Evolutionary conservation across 148 eudicot genomes (phyloP).

Genomic region (Hydrangea macrophylla): DNA sequence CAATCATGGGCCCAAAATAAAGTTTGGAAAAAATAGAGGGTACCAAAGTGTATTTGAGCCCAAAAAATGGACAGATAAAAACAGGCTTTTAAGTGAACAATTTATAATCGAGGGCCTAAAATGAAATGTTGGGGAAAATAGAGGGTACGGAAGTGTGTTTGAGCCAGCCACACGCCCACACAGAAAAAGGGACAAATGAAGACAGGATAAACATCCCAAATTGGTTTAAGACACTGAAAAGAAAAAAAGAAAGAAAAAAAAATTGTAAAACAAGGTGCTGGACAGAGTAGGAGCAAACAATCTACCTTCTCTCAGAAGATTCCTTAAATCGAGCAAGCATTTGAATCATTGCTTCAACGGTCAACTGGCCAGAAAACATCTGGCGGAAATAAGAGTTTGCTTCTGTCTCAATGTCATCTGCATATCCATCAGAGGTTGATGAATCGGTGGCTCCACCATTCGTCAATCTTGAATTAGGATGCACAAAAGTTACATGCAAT

Average conservation of each 20-base stretch:
- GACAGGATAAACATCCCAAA: no score
- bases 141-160: no score
- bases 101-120: no score
- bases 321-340: conserved; percentile 91
- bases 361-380: conserved; percentile 78
- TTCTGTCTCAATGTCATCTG: conserved; percentile 77
- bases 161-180: no score
- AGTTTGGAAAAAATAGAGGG: no score
- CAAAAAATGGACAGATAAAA: no score
- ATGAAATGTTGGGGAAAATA: no score
- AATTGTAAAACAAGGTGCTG: not conserved
- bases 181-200: no score
- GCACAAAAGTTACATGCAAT: conserved; percentile 43
- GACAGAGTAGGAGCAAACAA: conserved; percentile 6
- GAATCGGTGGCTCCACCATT: conserved; percentile 53
- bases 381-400: conserved; percentile 83
- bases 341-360: conserved; percentile 74
- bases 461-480: conserved; percentile 39
- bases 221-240: no score
- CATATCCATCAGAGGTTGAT: conserved; percentile 44
- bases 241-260: not conserved
- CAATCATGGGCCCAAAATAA: no score
- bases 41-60: no score
- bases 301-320: conserved; percentile 69
- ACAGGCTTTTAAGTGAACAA: no score